Base-by-base conservation (phyloP, 495 filamentous ascomycete species). In the Penicillium odoratum region DNA sequence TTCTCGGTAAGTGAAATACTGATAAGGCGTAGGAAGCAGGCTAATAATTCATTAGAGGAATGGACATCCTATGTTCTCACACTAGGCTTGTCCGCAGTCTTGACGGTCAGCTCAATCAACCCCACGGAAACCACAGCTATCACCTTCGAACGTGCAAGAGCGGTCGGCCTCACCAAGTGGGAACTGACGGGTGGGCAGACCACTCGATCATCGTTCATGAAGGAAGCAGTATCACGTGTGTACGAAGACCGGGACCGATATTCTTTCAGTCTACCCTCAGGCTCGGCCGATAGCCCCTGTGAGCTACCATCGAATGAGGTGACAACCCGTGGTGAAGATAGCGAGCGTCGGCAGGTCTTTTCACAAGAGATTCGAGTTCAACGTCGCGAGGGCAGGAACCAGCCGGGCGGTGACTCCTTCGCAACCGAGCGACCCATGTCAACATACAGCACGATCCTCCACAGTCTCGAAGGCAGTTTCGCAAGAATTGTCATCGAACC, bases 21-120 rank as follows among this genome's bases (percentile, higher is more conserved):
- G 15, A 48, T 10, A 42, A 1, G 21, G 21, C 21, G 15, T 5
- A 28, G 49, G 5, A 5, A n/a, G 29, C 44, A 16, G n/a, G 52
- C 74, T 82, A 72, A 81, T 57, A 34, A 21, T 31, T n/a, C 31
- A 9, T 47, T 52, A 81, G 85, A 88, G 66, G 85, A 88, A 66
- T 89, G 85, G 85, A 82, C 79, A 7, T 78, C 74, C 44, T 84
- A 83, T 57, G 69, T 88, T 36, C 73, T 87, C 40, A 85, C 84
- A 0, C 75, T 86, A 18, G 85, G 84, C 11, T 83, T 80, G 5
- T 78, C 81, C 3, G 74, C 78, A 4, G 75, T 88, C 31, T 67
- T 89, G 29, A 74, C 76, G 28, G 75, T 89, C 30, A 80, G 82
- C 48, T 75, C 78, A 2, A 63, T 76, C 10, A 68, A 64, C 18